phyloP scores from a whole-genome alignment of 257 asterid species.

The Catharanthus roseus region DNA sequence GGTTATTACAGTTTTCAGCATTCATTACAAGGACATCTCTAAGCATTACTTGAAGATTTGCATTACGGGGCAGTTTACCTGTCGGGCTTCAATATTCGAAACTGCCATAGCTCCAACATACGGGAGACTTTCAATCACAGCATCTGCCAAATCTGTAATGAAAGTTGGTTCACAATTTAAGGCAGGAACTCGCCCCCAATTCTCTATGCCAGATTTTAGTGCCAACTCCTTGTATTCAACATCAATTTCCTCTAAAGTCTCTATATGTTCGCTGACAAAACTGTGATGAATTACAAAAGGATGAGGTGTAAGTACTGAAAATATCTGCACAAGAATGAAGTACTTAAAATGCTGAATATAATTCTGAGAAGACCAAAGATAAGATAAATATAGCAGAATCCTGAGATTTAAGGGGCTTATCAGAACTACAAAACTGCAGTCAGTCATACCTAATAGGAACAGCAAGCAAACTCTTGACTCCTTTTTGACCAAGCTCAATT shows the following conservation, averaged over 20 bases:
- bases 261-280: conserved; percentile 97
- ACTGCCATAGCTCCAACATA: conserved; percentile 99
- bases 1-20: background rate
- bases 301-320: conserved; percentile 13
- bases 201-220: conserved; percentile 80
- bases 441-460: conserved; percentile 83
- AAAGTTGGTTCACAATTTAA: conserved; percentile 91
- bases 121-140: conserved; percentile 97
- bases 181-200: conserved; percentile 99
- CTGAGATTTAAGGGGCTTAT: background rate
- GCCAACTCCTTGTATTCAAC: conserved; percentile 99
- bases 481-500: conserved; percentile 81
- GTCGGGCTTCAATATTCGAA: conserved; percentile 97
- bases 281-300: conserved; percentile 33
- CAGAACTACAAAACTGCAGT: conserved; percentile 8
- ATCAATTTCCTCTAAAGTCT: conserved; percentile 96
- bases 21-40: background rate
- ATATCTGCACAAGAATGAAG: conserved; percentile 6
- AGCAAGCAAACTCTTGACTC: conserved; percentile 93
- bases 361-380: background rate
- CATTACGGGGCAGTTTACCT: conserved; percentile 38
- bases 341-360: background rate
- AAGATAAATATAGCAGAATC: background rate
- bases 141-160: conserved; percentile 94
- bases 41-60: conserved; percentile 1